A percentile compares a stretch with the other conserved stretches of the same genome.
phyloP scores from a whole-genome alignment of 1,139 yeast genomes.

The Taphrina populina region DNA sequence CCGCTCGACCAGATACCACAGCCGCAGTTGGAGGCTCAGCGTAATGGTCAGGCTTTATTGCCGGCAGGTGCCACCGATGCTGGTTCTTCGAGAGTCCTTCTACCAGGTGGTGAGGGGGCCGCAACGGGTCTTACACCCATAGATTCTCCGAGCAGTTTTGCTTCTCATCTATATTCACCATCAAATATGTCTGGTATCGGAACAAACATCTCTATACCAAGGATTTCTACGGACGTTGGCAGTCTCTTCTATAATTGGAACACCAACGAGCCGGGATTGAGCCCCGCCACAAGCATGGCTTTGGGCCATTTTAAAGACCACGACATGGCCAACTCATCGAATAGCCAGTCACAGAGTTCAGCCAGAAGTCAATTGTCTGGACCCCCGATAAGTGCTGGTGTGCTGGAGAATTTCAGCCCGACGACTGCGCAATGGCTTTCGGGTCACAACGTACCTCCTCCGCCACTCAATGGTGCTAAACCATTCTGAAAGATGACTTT shows the following conservation, averaged over 20 bases:
- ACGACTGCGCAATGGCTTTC: conserved; percentile 29
- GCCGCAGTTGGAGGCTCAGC: background rate
- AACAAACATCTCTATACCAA: conserved; percentile 23
- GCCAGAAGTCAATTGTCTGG: conserved; percentile 5
- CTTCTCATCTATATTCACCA: conserved; percentile 10
- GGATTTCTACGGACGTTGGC: conserved; percentile 32
- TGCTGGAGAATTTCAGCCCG: conserved; percentile 31
- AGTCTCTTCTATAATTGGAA: conserved; percentile 32
- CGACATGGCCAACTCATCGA: background rate
- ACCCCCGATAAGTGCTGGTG: conserved; percentile 32
- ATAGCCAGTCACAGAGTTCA: background rate
- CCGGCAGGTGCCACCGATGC: background rate
- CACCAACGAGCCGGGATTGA: conserved; percentile 30
- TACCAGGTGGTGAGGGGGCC: background rate
- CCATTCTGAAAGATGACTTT: too few species aligned
- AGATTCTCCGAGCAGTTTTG: conserved; percentile 26
- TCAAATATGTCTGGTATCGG: conserved; percentile 14
- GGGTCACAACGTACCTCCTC: conserved; percentile 14
- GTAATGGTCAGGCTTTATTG: background rate
- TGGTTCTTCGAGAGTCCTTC: conserved; percentile 6
- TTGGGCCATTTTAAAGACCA: conserved; percentile 12
- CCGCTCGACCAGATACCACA: background rate
- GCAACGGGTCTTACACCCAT: conserved; percentile 13
- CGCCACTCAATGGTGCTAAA: background rate
- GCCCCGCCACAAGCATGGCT: conserved; percentile 31